A percentile compares a stretch with the other conserved stretches of the same genome.
Conservation (phyloP, 495 filamentous ascomycete genomes). For the Penicillium lagena region DNA sequence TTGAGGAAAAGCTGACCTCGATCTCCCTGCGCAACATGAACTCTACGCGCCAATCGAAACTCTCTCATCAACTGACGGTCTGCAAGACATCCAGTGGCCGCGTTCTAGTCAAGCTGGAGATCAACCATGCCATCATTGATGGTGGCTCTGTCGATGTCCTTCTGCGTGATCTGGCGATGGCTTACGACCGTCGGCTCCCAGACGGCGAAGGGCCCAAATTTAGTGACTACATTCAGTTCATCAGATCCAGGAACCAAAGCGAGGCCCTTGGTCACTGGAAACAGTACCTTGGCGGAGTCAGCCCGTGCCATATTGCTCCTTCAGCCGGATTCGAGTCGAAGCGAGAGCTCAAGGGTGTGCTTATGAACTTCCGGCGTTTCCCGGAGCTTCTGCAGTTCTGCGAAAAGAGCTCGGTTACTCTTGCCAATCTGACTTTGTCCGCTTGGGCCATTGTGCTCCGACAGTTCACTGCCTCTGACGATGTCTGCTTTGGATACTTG, state of each 20-base stretch:
- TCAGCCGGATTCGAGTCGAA: conserved; percentile 2
- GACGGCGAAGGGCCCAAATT: conserved; percentile 41
- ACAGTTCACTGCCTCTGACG: conserved; percentile 42
- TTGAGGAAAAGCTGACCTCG: conserved; percentile 24
- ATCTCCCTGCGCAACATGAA: conserved; percentile 30
- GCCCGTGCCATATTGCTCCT: conserved; percentile 17
- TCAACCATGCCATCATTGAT: conserved; percentile 51
- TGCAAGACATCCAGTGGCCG: conserved; percentile 31
- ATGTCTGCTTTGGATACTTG: conserved; percentile 54
- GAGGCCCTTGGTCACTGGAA: conserved; percentile 45
- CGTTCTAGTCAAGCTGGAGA: conserved; percentile 46
- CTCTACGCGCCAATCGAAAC: conserved; percentile 23
- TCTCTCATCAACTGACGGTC: conserved; percentile 44
- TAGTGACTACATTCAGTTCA: conserved; percentile 50
- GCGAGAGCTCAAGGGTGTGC: conserved; percentile 21
- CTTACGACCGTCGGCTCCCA: conserved; percentile 35
- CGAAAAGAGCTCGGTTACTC: conserved; percentile 37
- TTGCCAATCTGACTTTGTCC: conserved; percentile 46
- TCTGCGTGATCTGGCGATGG: conserved; percentile 33
- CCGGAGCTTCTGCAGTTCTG: conserved; percentile 40
- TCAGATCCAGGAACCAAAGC: conserved; percentile 25
- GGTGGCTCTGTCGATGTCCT: conserved; percentile 36
- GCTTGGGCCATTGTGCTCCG: conserved; percentile 53
- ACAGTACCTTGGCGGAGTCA: conserved; percentile 19
- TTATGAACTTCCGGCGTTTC: conserved; percentile 32